These are phyloP conservation scores for Talaromyces nanjingensis DNA, from an alignment of 495 filamentous ascomycete genomes.

Conservation along the genomic window DNA sequence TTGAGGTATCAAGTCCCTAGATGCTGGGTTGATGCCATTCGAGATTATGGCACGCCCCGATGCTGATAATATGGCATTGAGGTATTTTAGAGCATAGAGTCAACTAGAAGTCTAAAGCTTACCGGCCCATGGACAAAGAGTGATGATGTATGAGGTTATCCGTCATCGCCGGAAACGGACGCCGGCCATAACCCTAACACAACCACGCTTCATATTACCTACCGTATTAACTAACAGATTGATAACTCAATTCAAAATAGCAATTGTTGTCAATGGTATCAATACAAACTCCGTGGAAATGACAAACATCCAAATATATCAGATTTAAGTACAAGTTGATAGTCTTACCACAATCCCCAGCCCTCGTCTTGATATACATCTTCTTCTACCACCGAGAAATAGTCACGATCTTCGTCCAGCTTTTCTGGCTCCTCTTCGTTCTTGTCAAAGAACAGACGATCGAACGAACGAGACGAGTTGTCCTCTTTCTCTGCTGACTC, in stretches of 20 bases:
- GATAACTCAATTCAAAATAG: not conserved
- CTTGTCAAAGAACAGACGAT: not conserved
- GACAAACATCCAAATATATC: not conserved
- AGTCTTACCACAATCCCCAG: slow-evolving; percentile 1
- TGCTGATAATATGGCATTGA: too few relatives aligned
- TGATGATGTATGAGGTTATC: slow-evolving; percentile 4
- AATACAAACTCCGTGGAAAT: not conserved
- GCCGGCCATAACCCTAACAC: slow-evolving; percentile 4
- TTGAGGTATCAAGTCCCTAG: not conserved
- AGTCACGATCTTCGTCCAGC: not conserved
- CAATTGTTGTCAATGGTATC: not conserved
- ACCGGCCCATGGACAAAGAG: not conserved
- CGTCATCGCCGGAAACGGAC: slow-evolving; percentile 11
- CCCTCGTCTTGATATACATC: slow-evolving; percentile 9
- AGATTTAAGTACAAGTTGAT: not conserved
- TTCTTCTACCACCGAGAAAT: slow-evolving; percentile 4
- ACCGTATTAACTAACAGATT: not conserved
- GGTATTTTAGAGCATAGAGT: too few relatives aligned
- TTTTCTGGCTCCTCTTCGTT: not conserved
- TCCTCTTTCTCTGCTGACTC: not conserved
- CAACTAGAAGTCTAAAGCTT: not conserved
- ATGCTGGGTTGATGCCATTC: not conserved
- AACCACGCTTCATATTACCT: not conserved
- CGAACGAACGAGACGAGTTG: not conserved
- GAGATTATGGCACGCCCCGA: too few relatives aligned